phyloP scores from a whole-genome alignment of 345 rosid genomes.

The Corchorus olitorius region DNA sequence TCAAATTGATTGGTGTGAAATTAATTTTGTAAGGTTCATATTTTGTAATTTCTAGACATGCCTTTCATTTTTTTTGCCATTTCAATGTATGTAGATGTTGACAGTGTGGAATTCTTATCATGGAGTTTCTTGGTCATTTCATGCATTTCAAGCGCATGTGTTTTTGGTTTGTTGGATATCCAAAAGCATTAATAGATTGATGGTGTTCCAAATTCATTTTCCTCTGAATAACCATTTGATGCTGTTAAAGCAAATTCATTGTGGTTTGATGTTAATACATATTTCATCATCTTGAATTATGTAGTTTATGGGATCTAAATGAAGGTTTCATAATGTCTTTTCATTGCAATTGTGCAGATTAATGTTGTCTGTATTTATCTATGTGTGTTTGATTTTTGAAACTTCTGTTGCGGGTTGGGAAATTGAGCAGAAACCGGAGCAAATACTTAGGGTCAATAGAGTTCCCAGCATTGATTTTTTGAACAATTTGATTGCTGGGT shows the following conservation, averaged over 20 bases:
- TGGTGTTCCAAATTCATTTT: neutral
- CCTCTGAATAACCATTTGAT: neutral
- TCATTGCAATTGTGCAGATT: slow-evolving; percentile 49
- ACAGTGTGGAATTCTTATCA: slow-evolving; percentile 15
- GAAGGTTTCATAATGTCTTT: slow-evolving; percentile 11
- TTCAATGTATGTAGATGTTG: neutral
- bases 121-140: neutral
- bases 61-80: neutral
- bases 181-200: neutral
- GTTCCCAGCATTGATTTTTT: slow-evolving; percentile 36
- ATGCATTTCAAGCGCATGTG: neutral
- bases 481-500: slow-evolving; percentile 63
- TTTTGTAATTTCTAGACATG: neutral
- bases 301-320: neutral
- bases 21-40: neutral
- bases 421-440: slow-evolving; percentile 45
- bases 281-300: neutral
- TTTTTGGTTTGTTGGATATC: slow-evolving; percentile 7
- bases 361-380: slow-evolving; percentile 64
- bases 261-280: neutral
- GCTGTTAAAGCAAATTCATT: neutral
- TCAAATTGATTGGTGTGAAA: slow-evolving; percentile 6
- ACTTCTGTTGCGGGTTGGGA: slow-evolving; percentile 48
- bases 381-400: slow-evolving; percentile 59
- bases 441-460: slow-evolving; percentile 32